Evolutionary conservation across 2,329 filamentous ascomycete genomes (phyloP), one percentile per base, ranked within the genome.

Genomic region (Exophiala alcalophila): DNA sequence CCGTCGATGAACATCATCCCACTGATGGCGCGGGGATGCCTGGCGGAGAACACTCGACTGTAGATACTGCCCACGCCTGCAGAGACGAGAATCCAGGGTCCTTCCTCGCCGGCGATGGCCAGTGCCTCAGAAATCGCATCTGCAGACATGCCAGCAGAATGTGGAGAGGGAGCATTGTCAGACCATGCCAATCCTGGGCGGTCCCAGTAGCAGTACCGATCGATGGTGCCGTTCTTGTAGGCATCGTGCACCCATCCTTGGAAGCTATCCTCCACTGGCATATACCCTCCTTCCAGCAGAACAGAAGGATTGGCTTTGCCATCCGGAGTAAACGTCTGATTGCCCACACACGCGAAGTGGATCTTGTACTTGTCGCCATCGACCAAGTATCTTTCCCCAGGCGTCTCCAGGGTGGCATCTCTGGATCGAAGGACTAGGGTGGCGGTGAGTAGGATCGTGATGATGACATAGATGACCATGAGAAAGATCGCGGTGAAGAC

Each of bases 121-220:
- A 98, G 76, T 2, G 89, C 87, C 67, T 97, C 90, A 29, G 87
- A 90, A 18, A 97, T 72, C 0, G 83, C 87, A 59, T 95, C 89
- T 4, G 86, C 83, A n/a, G 86, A 84, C 78, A 96, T 95, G 29
- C 90, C 89, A 4, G 88, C 91, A 4, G 87, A 94, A 57, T 95
- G 83, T 0, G 92, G 92, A 4, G 90, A 96, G 2, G 92, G 92
- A 0, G 91, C 89, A 41, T 92, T 91, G 65, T 98, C 92, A 32
- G 80, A 80, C 82, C 88, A 95, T 5, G 78, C 91, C 42, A 91
- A 77, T 1, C 92, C 92, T 1, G 92, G 92, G 15, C 92, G 84
- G 62, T 98, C 92, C 55, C 87, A 90, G 65, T 95, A 96, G 73
- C 92, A 98, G 69, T 94, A 97, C 47, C 91, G 81, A 42, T 74